Percentiles rank a stretch among this genome's conserved stretches.
phyloP scores from a whole-genome alignment of 139 green algal species.

The Tetraselmis striata region DNA sequence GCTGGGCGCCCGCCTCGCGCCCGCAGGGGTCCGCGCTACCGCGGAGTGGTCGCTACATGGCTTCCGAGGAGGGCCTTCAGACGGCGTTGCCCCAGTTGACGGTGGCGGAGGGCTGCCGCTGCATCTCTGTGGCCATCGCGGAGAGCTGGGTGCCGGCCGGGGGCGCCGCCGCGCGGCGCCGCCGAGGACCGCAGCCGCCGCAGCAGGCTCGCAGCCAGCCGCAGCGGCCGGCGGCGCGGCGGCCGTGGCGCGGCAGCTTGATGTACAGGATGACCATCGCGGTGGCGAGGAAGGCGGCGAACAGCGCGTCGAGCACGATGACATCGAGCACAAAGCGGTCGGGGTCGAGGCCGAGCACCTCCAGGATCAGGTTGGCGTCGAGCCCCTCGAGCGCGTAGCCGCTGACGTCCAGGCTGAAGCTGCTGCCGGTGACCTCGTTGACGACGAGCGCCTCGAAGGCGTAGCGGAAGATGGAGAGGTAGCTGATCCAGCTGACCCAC shows the following conservation, averaged over 20 bases:
- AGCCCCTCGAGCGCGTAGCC: conserved; percentile 11
- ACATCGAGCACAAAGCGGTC: conserved; percentile 24
- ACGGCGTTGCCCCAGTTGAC: no score
- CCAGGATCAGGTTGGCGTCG: conserved; percentile 33
- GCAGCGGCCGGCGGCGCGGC: background rate
- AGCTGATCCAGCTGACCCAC: conserved; percentile 54
- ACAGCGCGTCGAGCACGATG: conserved; percentile 35
- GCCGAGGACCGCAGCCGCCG: no score
- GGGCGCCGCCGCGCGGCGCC: no score
- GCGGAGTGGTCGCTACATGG: no score
- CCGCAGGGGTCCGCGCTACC: no score
- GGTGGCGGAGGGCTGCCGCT: no score
- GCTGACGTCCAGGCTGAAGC: conserved; percentile 31
- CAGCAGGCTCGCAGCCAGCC: background rate
- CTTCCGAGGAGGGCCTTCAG: no score
- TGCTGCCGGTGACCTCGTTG: conserved; percentile 47
- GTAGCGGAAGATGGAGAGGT: conserved; percentile 44
- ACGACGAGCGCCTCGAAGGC: conserved; percentile 44
- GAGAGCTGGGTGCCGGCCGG: no score
- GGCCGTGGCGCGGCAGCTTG: conserved; percentile 9
- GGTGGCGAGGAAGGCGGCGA: conserved; percentile 6
- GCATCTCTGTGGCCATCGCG: no score
- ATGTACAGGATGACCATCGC: conserved; percentile 24
- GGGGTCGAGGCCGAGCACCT: conserved; percentile 31
- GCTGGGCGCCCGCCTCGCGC: no score